Evolutionary conservation across 1,284 basidiomycete genomes (phyloP), one percentile per base, ranked within the genome.

Genomic region (Cryptococcus sp.): DNA sequence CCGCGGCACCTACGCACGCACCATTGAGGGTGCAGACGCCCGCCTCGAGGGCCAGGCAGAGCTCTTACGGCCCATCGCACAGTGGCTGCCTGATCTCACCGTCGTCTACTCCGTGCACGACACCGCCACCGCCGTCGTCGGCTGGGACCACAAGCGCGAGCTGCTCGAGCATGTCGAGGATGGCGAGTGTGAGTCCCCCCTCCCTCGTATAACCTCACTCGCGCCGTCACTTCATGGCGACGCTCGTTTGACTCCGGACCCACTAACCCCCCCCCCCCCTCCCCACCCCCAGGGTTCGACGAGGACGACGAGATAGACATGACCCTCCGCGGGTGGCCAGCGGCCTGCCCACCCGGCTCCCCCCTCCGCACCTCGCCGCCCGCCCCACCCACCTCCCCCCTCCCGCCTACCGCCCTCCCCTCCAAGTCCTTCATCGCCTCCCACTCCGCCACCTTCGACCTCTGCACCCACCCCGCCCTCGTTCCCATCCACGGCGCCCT

Each of bases 41-140:
- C 13, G 77, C 73, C 57, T 72, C 6, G 53, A 64, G 8, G 75
- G 71, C 16, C 76, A 78, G 61, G 55, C 71, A 15, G 64, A 64
- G 4, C 56, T 76, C 37, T 49, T 71, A 68, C 47, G 50, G 36
- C 66, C 65, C 9, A 62, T 77, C 37, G 66, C 64, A 1, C 48
- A 69, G 49, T 67, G 63, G 58, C 46, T 78, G 16, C 66, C 67
- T 5, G 75, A 78, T 59, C 57, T 73, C 43, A 56, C 59, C 15
- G 71, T 60, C 4, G 68, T 73, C 15, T 73, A 70, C 53, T 65
- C 67, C 12, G 63, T 73, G 33, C 72, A 75, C 55, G 73, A 78
- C 60, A 82, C 80, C 18, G 83, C 82, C 1, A 74, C 72, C 38
- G 66, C 79, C 20, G 70, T 79, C n/a, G 74, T 80, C 1, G 78